These are phyloP conservation scores for Colletotrichum eleusines DNA, from an alignment of 2,329 filamentous ascomycete genomes.

Conservation along the genomic window DNA sequence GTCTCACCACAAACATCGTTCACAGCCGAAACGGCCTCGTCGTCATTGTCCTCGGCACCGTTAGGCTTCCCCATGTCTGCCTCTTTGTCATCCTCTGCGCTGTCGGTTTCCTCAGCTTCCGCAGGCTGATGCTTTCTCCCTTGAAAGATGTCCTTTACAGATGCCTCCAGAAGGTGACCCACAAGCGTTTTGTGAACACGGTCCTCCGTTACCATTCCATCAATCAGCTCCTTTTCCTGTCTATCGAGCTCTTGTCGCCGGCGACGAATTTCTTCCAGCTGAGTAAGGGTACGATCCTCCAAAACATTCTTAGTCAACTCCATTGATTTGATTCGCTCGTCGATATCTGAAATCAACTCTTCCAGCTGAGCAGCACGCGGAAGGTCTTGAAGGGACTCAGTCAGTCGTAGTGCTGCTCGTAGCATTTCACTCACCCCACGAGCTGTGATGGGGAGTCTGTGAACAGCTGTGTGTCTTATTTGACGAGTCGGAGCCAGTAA, in stretches of 20 bases:
- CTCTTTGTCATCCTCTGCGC: background rate
- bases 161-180: slow-evolving; percentile 48
- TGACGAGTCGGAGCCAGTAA: background rate
- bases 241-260: slow-evolving; percentile 53
- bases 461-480: slow-evolving; percentile 51
- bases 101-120: background rate
- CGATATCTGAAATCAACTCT: slow-evolving; percentile 47
- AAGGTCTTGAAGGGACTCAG: slow-evolving; percentile 47
- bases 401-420: slow-evolving; percentile 47
- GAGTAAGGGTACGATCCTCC: slow-evolving; percentile 45
- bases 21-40: no score
- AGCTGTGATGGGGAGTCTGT: slow-evolving; percentile 47
- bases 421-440: slow-evolving; percentile 47
- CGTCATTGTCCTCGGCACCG: background rate
- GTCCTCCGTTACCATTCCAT: slow-evolving; percentile 47
- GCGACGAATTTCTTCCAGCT: slow-evolving; percentile 49
- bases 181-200: slow-evolving; percentile 47
- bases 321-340: slow-evolving; percentile 49
- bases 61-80: background rate
- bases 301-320: slow-evolving; percentile 51
- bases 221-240: slow-evolving; percentile 48
- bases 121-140: background rate
- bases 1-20: no score
- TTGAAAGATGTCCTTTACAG: slow-evolving; percentile 40
- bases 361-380: slow-evolving; percentile 47